Conservation (phyloP, 768 basidiomycete species). For the Leccinum aurantiacum region DNA sequence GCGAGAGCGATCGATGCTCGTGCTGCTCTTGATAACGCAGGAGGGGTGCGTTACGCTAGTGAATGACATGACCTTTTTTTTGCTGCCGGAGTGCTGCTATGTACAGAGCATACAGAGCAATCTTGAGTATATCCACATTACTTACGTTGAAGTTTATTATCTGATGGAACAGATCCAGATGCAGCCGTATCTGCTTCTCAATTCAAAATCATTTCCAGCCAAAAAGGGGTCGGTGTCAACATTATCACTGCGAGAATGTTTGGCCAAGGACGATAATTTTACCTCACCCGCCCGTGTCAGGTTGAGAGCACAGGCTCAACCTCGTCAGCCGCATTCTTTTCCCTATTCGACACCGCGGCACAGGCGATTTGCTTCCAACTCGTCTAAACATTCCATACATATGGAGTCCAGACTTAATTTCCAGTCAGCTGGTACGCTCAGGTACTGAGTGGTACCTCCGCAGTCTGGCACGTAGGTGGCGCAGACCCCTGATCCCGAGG, state of each 20-base stretch:
- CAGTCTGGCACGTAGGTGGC: too few species aligned
- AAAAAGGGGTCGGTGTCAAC: neutral
- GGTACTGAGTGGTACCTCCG: too few species aligned
- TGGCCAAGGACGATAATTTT: neutral
- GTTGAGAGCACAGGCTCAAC: neutral
- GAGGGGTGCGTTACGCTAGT: neutral
- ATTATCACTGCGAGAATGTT: neutral
- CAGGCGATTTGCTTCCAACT: too few species aligned
- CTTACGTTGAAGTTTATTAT: too few species aligned
- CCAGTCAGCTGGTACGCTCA: too few species aligned
- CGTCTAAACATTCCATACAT: too few species aligned
- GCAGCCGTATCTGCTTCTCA: neutral
- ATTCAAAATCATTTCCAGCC: neutral
- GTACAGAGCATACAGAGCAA: too few species aligned
- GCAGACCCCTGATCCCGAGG: too few species aligned
- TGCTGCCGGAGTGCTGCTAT: too few species aligned
- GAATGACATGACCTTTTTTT: neutral
- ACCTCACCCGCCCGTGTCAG: neutral
- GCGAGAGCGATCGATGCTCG: conserved; percentile 4
- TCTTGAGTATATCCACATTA: neutral
- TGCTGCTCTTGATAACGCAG: conserved; percentile 7
- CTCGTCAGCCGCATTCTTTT: too few species aligned
- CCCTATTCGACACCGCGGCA: too few species aligned
- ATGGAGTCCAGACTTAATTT: too few species aligned
- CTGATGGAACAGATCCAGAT: neutral